Evolutionary conservation across 106 monocot species (phyloP), one percentile per base, ranked within the genome.

Genomic region (Allium fistulosum): DNA sequence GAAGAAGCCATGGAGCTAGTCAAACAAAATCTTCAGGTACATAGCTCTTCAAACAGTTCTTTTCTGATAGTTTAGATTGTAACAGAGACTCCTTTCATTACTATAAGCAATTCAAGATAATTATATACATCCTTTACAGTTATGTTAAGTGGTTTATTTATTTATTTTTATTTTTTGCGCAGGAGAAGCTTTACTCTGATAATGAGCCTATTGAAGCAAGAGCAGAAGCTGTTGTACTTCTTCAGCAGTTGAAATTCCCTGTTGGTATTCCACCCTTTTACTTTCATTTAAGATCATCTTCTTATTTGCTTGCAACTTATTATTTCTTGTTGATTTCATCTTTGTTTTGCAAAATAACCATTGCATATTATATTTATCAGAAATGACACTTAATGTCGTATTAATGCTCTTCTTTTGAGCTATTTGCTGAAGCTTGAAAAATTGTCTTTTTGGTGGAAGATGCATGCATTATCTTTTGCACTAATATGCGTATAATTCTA

Each of bases 201-300:
- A 78, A 86, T 72, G 96, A 88, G 72, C 88, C 88, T 69, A 92
- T 97, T 56, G 96, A 92, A 89, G 76, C 84, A 69, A 92, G 92
- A 74, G 96, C 96, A 46, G 92, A 97, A 79, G 92, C 96, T 75
- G 96, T 97, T 57, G 88, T 97, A 53, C 96, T 97, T 84, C 88
- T 97, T 48, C 89, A 92, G 65, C 88, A 88, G 79, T 78, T 97
- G 72, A 92, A 86, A 77, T 97, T 84, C 67, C 92, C 96, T 75
- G 95, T 93, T 81, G 73, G 83, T 88, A 85, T 76, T 83, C 72
- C 26, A 17, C 53, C 69, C 66, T 64, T 81, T 52, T 76, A 58
- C 6, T 49, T 66, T 67, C 12, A 26, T 69, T 46, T 66, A 11
- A 48, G 37, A 65, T 76, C 51, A 69, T 48, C 7, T 68, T 58